Conservation (phyloP, 208 protist genomes). For the Leishmania amazonensis region DNA sequence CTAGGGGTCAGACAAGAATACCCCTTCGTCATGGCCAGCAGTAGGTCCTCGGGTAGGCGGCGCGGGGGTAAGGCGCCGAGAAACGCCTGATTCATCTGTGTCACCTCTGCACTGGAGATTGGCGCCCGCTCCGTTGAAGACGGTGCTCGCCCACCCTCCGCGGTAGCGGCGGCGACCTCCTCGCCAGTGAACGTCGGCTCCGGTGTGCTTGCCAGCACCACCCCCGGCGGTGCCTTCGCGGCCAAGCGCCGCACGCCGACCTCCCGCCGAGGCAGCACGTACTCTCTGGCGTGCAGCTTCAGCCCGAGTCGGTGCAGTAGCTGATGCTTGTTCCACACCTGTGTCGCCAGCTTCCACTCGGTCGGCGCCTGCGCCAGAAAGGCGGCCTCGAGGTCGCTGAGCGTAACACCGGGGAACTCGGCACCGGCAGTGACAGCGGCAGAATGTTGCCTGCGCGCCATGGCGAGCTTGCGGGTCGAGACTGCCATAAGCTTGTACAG, state of each 20-base stretch:
- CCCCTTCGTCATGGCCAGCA: conserved; percentile 44
- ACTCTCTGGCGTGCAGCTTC: conserved; percentile 42
- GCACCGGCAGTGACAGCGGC: not conserved
- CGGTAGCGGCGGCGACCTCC: not conserved
- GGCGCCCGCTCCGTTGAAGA: not conserved
- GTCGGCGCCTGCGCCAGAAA: conserved; percentile 49
- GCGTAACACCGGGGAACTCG: conserved; percentile 28
- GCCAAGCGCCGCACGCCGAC: conserved; percentile 42
- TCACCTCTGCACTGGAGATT: not conserved
- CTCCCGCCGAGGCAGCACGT: conserved; percentile 58
- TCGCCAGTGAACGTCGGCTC: conserved; percentile 5
- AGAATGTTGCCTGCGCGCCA: conserved; percentile 7
- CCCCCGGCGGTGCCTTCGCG: conserved; percentile 14
- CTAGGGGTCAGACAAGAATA: conserved; percentile 66
- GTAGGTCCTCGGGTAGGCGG: conserved; percentile 41
- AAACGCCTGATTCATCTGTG: conserved; percentile 4
- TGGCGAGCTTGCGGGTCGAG: conserved; percentile 34
- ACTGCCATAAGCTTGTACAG: conserved; percentile 53
- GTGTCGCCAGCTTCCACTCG: conserved; percentile 60
- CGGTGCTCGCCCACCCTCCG: not conserved
- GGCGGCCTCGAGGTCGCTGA: conserved; percentile 37
- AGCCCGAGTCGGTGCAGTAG: conserved; percentile 79
- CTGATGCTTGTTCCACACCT: conserved; percentile 85
- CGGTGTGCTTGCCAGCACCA: conserved; percentile 10
- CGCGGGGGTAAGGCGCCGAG: conserved; percentile 3